phyloP scores from a whole-genome alignment of 495 filamentous ascomycete species.

The Corynascus novoguineensis region DNA sequence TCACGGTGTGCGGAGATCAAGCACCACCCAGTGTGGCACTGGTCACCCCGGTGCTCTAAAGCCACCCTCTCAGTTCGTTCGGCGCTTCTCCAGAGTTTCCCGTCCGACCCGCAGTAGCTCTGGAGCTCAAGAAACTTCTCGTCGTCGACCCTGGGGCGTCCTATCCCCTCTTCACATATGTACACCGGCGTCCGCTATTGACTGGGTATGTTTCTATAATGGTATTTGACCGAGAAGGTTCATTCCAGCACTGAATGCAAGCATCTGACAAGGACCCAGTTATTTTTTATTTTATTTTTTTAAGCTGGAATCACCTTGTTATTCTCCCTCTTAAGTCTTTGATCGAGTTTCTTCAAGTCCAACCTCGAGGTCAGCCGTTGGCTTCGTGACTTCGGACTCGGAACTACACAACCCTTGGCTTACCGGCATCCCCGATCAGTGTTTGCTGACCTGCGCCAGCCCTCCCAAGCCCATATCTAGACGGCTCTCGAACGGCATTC shows the following conservation, averaged over 20 bases:
- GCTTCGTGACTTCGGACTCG: neutral
- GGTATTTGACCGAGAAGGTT: neutral
- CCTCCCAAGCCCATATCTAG: neutral
- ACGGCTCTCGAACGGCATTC: neutral
- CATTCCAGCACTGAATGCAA: neutral
- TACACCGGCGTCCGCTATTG: neutral
- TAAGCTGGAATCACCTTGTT: neutral
- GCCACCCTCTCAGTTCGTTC: neutral
- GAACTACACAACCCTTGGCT: neutral
- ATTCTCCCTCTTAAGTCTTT: neutral
- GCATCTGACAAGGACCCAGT: neutral
- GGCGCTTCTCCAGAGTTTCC: neutral
- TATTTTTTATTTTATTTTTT: neutral
- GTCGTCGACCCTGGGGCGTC: neutral
- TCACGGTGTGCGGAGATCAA: conserved; percentile 22
- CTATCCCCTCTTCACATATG: neutral
- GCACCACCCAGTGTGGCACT: conserved; percentile 16
- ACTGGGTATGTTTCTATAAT: conserved; percentile 1
- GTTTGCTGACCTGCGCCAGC: neutral
- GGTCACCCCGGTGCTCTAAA: neutral
- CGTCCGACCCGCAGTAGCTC: conserved; percentile 10
- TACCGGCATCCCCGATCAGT: neutral
- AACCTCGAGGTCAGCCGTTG: neutral
- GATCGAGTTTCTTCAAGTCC: neutral
- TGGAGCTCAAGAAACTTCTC: neutral